These are phyloP conservation scores for Diaporthe citriasiana DNA, from an alignment of 2,329 filamentous ascomycete species.

Conservation along the genomic window DNA sequence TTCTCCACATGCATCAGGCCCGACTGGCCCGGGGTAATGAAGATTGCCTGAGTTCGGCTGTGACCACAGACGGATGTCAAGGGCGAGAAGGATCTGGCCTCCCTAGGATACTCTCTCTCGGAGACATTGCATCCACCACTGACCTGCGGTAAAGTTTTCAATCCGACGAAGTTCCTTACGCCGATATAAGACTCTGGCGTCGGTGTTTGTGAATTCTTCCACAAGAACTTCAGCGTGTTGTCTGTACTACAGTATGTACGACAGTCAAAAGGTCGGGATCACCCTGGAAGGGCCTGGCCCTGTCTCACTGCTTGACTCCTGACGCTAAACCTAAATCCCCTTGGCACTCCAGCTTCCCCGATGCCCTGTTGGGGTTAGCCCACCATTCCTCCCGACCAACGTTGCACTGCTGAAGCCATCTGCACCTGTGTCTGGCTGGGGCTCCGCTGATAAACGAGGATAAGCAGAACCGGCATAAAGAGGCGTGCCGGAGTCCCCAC, in stretches of 20 bases:
- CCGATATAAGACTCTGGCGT: too few species aligned
- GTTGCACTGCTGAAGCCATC: conserved; percentile 29
- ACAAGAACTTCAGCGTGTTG: background rate
- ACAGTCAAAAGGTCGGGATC: background rate
- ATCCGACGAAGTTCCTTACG: too few species aligned
- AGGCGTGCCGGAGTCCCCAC: conserved; percentile 3
- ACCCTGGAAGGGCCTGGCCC: background rate
- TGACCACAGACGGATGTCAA: too few species aligned
- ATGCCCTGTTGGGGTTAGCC: conserved; percentile 9
- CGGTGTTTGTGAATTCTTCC: background rate
- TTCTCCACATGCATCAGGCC: too few species aligned
- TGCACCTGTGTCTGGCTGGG: conserved; percentile 24
- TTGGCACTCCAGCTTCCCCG: background rate
- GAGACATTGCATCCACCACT: too few species aligned
- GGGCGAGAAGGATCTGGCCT: too few species aligned
- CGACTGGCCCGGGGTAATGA: too few species aligned
- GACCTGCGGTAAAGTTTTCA: too few species aligned
- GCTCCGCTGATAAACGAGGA: conserved; percentile 28
- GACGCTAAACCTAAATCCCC: conserved; percentile 18
- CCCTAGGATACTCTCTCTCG: too few species aligned
- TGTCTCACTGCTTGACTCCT: conserved; percentile 1
- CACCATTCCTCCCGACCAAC: background rate
- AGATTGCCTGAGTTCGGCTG: too few species aligned
- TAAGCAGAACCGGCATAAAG: background rate
- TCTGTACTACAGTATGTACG: background rate